Percentiles rank a stretch among this genome's conserved stretches.
phyloP scores from a whole-genome alignment of 352 stramenopile species.

The Aphanomyces cochlioides region DNA sequence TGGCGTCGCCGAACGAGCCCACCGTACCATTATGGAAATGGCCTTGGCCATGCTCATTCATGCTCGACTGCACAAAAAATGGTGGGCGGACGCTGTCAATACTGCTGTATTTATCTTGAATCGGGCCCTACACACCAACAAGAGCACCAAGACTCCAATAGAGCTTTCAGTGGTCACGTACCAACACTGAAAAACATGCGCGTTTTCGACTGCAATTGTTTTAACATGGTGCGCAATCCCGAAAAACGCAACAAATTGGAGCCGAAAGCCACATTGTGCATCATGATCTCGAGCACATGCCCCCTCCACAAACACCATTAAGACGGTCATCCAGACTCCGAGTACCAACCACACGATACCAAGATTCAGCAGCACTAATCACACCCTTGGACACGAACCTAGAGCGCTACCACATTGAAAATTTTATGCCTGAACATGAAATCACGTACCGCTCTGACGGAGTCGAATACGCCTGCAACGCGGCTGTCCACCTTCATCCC shows the following conservation, averaged over 20 bases:
- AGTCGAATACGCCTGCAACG: background rate
- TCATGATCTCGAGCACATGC: constrained; percentile 18
- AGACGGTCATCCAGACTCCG: too few species aligned
- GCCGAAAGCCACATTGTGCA: constrained; percentile 33
- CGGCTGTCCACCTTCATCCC: background rate
- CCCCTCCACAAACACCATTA: too few species aligned
- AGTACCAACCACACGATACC: too few species aligned
- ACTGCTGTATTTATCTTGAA: constrained; percentile 38
- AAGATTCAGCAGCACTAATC: background rate
- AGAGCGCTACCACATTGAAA: background rate
- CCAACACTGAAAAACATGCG: constrained; percentile 29
- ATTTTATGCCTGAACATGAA: background rate
- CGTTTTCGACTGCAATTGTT: constrained; percentile 36
- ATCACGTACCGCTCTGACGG: constrained; percentile 2
- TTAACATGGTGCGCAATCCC: constrained; percentile 32
- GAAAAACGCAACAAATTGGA: constrained; percentile 35
- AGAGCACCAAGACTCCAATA: constrained; percentile 24
- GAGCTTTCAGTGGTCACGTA: constrained; percentile 33
- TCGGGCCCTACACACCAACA: constrained; percentile 11
- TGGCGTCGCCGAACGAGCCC: constrained; percentile 37
- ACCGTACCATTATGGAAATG: constrained; percentile 35
- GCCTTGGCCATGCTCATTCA: constrained; percentile 36
- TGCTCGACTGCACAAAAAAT: constrained; percentile 27
- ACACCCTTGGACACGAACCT: background rate
- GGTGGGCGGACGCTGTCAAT: constrained; percentile 38